Conservation (phyloP, 176 grass and related monocot genomes). For the Paspalum vaginatum region DNA sequence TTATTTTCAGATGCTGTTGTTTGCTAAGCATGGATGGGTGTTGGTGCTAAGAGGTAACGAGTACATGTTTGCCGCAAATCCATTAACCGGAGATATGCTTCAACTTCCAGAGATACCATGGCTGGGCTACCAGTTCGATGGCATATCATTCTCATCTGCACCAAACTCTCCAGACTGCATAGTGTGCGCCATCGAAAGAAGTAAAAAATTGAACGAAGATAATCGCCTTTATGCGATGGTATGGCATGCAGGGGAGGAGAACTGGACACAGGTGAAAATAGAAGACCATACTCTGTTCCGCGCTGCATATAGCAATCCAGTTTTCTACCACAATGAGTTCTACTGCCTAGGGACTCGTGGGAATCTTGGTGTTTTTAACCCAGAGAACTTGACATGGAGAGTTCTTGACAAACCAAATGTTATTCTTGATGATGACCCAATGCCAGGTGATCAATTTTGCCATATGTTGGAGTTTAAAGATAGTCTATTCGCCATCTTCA, state of each 20-base stretch:
- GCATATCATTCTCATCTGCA: conserved; percentile 30
- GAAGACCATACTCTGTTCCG: background rate
- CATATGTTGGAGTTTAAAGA: conserved; percentile 32
- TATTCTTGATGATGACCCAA: background rate
- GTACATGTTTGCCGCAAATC: background rate
- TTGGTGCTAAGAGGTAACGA: background rate
- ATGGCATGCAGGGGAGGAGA: conserved; percentile 29
- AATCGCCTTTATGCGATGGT: background rate
- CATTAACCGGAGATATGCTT: background rate
- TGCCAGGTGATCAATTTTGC: background rate
- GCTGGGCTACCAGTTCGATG: background rate
- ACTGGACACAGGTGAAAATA: background rate
- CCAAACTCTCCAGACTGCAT: conserved; percentile 11
- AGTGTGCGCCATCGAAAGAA: background rate
- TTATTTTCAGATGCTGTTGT: background rate
- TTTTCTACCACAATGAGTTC: conserved; percentile 38
- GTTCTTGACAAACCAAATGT: conserved; percentile 36
- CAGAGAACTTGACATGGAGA: conserved; percentile 36
- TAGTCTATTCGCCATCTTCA: conserved; percentile 40
- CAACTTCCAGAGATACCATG: background rate
- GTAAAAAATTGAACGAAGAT: too few relatives aligned
- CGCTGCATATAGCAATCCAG: conserved; percentile 11
- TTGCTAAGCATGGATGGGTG: conserved; percentile 31
- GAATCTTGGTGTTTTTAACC: conserved; percentile 51
- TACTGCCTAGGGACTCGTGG: conserved; percentile 24